Evolutionary conservation across 192 early-diverging fungal genomes (phyloP), one percentile per base, ranked within the genome.

Genomic region (Coemansia sp.): DNA sequence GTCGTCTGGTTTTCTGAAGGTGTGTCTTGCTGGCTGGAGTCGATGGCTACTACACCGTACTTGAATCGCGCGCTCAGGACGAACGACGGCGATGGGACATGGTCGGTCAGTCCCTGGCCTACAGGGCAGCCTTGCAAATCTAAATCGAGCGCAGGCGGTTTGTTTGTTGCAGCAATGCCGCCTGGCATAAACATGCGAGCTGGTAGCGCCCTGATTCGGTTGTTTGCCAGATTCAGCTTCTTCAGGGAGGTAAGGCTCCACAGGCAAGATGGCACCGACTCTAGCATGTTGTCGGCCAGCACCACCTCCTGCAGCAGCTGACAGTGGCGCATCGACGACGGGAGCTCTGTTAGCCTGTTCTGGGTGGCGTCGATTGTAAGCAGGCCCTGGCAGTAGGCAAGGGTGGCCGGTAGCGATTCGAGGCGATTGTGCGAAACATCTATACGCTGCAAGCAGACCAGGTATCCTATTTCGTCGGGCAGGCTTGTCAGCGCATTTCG

Each of bases 391-490:
- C 77, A 79, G 37, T 70, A 62, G 0, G 68, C 68, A 18, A 74
- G 33, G 2, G 71, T 70, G 18, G 65, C 50, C 3, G 71, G 77
- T 28, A 79, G 60, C 35, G 33, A 13, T n/a, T 60, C 37, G 2
- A 73, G 65, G 38, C 46, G 24, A 58, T 79, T 79, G 20, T 55
- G 26, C 16, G 71, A 65, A 10, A 79, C 60, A 24, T 79, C 65
- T 9, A 79, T 48, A 2, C 11, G 14, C 65, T 74, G 67, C 36
- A 79, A 62, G 46, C 46, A 63, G n/a, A 55, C 65, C 62, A 74
- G 23, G 39, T 64, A 57, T 1, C 76, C 76, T n/a, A 79, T 73
- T 38, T 69, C 76, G 21, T 73, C 70, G 3, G 76, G 76, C 13
- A 79, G 60, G 18, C 5, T 8, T 31, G 3, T 57, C 33, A 79